Evolutionary conservation across 2,329 filamentous ascomycete genomes (phyloP).

Genomic region (Botrytis pseudocinerea): DNA sequence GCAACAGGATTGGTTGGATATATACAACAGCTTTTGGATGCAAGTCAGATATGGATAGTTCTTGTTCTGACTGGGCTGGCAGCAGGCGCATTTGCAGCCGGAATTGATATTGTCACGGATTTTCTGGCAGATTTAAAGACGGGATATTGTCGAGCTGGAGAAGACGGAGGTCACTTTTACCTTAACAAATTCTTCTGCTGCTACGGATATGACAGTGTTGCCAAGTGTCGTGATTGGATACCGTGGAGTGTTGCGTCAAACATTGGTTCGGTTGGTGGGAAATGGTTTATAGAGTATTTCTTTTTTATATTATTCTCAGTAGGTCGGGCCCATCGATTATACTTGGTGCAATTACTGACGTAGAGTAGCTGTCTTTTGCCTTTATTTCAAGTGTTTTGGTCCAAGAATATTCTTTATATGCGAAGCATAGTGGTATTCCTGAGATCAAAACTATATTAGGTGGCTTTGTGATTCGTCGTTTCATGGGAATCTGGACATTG

Average conservation of each 20-base stretch:
- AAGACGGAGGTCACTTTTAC: constrained; percentile 84
- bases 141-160: constrained; percentile 77
- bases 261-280: constrained; percentile 63
- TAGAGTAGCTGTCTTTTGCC: constrained; percentile 69
- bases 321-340: constrained; percentile 40
- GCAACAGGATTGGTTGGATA: constrained; percentile 72
- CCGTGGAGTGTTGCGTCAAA: constrained; percentile 78
- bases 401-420: constrained; percentile 79
- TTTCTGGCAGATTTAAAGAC: constrained; percentile 93
- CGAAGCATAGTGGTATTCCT: constrained; percentile 92
- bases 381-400: constrained; percentile 76
- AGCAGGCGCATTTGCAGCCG: constrained; percentile 80
- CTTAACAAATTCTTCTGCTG: constrained; percentile 91
- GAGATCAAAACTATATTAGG: constrained; percentile 97
- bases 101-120: constrained; percentile 85
- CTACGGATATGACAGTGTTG: constrained; percentile 80
- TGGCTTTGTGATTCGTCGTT: constrained; percentile 86
- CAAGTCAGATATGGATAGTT: constrained; percentile 88
- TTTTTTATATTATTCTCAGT: constrained; percentile 86
- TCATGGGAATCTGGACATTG: constrained; percentile 86
- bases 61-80: constrained; percentile 82
- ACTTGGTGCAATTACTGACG: not conserved
- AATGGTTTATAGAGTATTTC: constrained; percentile 82
- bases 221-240: constrained; percentile 83
- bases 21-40: constrained; percentile 72